A percentile compares a stretch with the other conserved stretches of the same genome.
phyloP scores from a whole-genome alignment of 345 rosid genomes.

The Trapa bicornis region DNA sequence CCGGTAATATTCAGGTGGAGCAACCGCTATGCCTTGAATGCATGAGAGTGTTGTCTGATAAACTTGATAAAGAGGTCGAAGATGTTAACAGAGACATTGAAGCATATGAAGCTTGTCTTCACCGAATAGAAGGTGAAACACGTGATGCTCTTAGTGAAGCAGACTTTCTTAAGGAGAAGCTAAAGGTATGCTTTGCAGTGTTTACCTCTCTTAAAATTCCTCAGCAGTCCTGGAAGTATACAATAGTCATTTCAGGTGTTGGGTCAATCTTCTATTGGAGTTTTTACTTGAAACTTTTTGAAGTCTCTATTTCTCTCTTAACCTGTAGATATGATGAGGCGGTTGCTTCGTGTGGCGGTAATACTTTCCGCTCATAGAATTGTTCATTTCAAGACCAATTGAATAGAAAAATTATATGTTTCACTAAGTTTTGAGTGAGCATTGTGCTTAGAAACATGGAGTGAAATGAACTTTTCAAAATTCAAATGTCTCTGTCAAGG shows the following conservation, averaged over 20 bases:
- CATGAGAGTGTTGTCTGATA: conserved; percentile 86
- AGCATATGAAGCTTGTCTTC: conserved; percentile 82
- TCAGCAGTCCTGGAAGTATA: background rate
- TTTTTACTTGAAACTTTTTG: background rate
- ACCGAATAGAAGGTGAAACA: conserved; percentile 59
- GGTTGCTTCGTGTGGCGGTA: background rate
- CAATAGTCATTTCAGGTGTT: background rate
- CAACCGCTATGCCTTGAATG: conserved; percentile 95
- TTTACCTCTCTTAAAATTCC: background rate
- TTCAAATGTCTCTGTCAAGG: background rate
- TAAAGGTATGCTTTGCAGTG: conserved; percentile 31
- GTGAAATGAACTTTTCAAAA: background rate
- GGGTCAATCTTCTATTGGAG: background rate
- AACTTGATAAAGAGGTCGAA: conserved; percentile 91
- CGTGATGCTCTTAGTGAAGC: conserved; percentile 73
- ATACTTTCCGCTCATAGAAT: background rate
- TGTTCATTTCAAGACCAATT: background rate
- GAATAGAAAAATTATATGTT: background rate
- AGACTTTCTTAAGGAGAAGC: conserved; percentile 78
- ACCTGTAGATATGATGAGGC: background rate
- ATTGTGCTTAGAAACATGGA: background rate
- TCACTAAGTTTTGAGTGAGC: background rate
- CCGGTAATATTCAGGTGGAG: conserved; percentile 49
- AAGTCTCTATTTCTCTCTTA: background rate
- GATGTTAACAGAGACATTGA: conserved; percentile 83